phyloP scores from a whole-genome alignment of 495 filamentous ascomycete species.

The Daldinia bambusicola region DNA sequence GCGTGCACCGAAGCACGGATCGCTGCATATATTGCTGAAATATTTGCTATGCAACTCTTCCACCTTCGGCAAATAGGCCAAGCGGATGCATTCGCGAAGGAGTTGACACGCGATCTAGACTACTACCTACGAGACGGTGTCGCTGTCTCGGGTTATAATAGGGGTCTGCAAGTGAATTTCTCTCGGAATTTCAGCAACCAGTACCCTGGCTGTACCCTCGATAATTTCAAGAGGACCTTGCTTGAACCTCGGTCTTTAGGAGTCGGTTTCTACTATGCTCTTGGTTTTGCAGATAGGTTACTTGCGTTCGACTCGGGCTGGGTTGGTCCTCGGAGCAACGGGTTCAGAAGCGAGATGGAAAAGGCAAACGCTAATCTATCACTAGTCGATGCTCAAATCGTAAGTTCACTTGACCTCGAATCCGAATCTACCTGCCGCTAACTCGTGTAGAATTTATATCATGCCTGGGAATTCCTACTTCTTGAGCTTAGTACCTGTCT shows the following conservation, averaged over 20 bases:
- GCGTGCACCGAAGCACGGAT: conserved; percentile 72
- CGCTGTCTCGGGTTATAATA: conserved; percentile 78
- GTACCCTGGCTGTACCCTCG: conserved; percentile 74
- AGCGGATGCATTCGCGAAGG: conserved; percentile 67
- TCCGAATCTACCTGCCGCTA: conserved; percentile 35
- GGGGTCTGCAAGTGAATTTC: conserved; percentile 84
- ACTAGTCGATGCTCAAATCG: conserved; percentile 88
- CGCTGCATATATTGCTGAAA: conserved; percentile 82
- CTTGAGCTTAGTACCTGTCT: conserved; percentile 82
- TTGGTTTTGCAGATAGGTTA: conserved; percentile 75
- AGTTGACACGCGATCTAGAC: conserved; percentile 75
- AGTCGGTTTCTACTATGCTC: conserved; percentile 80
- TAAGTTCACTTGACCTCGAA: conserved; percentile 57
- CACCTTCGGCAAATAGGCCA: conserved; percentile 78
- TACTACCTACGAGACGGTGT: conserved; percentile 82
- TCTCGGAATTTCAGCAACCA: conserved; percentile 83
- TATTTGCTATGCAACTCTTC: conserved; percentile 92
- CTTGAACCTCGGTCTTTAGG: conserved; percentile 72
- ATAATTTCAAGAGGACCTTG: conserved; percentile 79
- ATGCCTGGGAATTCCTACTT: conserved; percentile 89
- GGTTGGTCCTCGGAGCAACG: conserved; percentile 70
- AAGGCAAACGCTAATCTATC: conserved; percentile 90
- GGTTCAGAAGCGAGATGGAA: conserved; percentile 82
- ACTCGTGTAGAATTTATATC: conserved; percentile 72
- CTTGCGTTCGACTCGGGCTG: conserved; percentile 81